A percentile compares a stretch with the other conserved stretches of the same genome.
Evolutionary conservation across 2,329 filamentous ascomycete species (phyloP).

Genomic region (Acrocalymma vagum): DNA sequence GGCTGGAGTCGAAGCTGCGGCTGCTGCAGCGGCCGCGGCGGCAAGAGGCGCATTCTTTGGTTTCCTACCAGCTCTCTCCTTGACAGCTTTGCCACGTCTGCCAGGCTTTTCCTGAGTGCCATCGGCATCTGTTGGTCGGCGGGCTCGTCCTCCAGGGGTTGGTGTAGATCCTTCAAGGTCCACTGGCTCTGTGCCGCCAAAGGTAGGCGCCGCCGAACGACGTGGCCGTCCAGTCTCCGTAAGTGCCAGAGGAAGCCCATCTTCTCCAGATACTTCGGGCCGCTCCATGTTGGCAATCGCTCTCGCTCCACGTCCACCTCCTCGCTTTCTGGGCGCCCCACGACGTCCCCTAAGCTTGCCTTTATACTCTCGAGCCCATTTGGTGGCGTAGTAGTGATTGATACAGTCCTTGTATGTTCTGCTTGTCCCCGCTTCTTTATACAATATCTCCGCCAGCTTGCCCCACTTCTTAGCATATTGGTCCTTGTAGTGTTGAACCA

Average conservation of each 20-base stretch:
- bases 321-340: slow-evolving; percentile 37
- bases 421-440: slow-evolving; percentile 55
- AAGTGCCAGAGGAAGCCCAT: slow-evolving; percentile 47
- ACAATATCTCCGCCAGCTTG: slow-evolving; percentile 73
- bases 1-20: no score
- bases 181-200: slow-evolving; percentile 69
- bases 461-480: slow-evolving; percentile 82
- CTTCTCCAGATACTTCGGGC: slow-evolving; percentile 49
- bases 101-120: slow-evolving; percentile 46
- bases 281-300: slow-evolving; percentile 61
- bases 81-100: slow-evolving; percentile 50
- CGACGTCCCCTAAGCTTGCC: slow-evolving; percentile 66
- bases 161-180: slow-evolving; percentile 56
- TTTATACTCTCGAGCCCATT: slow-evolving; percentile 77
- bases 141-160: slow-evolving; percentile 44
- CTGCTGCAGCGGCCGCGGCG: no score
- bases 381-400: slow-evolving; percentile 86
- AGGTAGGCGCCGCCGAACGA: slow-evolving; percentile 72
- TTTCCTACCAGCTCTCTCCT: slow-evolving; percentile 51
- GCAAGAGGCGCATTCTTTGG: slow-evolving; percentile 52
- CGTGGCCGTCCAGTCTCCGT: slow-evolving; percentile 60
- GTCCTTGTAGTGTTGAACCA: slow-evolving; percentile 78
- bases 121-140: slow-evolving; percentile 42
- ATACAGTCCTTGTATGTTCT: slow-evolving; percentile 83
- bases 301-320: slow-evolving; percentile 64